A percentile compares a stretch with the other conserved stretches of the same genome.
phyloP scores from a whole-genome alignment of 768 basidiomycete genomes.

The Multifurca ochricompacta region DNA sequence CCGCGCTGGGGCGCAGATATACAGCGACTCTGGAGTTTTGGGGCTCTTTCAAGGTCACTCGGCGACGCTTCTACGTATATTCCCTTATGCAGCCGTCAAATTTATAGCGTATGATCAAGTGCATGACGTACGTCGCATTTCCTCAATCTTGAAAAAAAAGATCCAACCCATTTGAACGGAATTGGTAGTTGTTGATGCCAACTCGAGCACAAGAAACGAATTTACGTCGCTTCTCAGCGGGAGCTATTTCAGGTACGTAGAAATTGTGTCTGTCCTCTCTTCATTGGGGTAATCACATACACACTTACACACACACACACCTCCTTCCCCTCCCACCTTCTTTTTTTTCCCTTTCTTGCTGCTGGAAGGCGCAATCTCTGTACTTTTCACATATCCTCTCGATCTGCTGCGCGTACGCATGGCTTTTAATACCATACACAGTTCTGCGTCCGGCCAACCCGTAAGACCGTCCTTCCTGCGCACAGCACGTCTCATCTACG shows the following conservation, averaged over 20 bases:
- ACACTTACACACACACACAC: too few species aligned
- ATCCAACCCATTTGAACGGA: not conserved
- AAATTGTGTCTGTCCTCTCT: not conserved
- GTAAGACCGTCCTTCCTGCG: conserved; percentile 41
- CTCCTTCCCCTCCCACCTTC: too few species aligned
- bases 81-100: conserved; percentile 95
- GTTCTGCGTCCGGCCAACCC: conserved; percentile 9
- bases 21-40: conserved; percentile 53
- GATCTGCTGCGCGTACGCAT: conserved; percentile 94
- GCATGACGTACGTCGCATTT: conserved; percentile 48
- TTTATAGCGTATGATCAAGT: conserved; percentile 94
- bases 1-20: conserved; percentile 68
- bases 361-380: conserved; percentile 68
- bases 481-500: conserved; percentile 61
- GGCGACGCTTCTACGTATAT: conserved; percentile 86
- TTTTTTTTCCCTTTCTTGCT: conserved; percentile 17
- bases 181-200: conserved; percentile 75
- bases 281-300: not conserved
- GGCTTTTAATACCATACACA: conserved; percentile 66
- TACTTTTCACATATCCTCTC: conserved; percentile 90
- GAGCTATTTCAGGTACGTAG: conserved; percentile 72
- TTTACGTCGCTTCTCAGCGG: conserved; percentile 71
- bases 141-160: not conserved
- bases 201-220: conserved; percentile 73
- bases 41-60: conserved; percentile 96